Evolutionary conservation across 495 filamentous ascomycete genomes (phyloP).

Genomic region (Immersiella caudata): DNA sequence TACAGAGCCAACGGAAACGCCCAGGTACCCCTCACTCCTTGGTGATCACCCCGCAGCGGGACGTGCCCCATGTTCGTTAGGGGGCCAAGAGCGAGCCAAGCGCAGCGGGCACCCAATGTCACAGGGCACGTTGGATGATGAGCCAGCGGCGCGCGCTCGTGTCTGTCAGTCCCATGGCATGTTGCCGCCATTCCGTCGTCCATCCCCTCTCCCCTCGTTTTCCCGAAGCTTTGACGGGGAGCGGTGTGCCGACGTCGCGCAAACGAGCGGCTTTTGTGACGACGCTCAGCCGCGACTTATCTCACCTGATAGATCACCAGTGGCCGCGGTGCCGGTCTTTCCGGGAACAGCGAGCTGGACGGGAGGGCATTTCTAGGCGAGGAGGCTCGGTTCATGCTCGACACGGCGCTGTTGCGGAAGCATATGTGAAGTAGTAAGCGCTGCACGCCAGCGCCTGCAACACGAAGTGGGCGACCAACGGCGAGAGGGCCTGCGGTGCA

Average conservation of each 20-base stretch:
- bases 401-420: background rate
- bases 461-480: constrained; percentile 1
- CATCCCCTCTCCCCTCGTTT: background rate
- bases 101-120: constrained; percentile 1
- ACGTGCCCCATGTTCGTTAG: constrained; percentile 7
- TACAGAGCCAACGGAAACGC: constrained; percentile 29
- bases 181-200: background rate
- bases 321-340: background rate
- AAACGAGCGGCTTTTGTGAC: background rate
- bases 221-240: constrained; percentile 1
- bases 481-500: constrained; percentile 1
- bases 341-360: constrained; percentile 4
- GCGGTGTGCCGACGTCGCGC: constrained; percentile 18
- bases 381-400: constrained; percentile 9
- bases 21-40: constrained; percentile 25
- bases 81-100: constrained; percentile 14
- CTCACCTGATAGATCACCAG: constrained; percentile 6
- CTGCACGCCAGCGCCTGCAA: constrained; percentile 16
- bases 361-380: background rate
- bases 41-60: constrained; percentile 30
- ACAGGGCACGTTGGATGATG: constrained; percentile 16
- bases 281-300: background rate
- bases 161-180: no score
- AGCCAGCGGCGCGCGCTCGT: constrained; percentile 3
- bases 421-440: constrained; percentile 8